Evolutionary conservation across 768 basidiomycete genomes (phyloP).

Genomic region (Auriscalpium microsporum): DNA sequence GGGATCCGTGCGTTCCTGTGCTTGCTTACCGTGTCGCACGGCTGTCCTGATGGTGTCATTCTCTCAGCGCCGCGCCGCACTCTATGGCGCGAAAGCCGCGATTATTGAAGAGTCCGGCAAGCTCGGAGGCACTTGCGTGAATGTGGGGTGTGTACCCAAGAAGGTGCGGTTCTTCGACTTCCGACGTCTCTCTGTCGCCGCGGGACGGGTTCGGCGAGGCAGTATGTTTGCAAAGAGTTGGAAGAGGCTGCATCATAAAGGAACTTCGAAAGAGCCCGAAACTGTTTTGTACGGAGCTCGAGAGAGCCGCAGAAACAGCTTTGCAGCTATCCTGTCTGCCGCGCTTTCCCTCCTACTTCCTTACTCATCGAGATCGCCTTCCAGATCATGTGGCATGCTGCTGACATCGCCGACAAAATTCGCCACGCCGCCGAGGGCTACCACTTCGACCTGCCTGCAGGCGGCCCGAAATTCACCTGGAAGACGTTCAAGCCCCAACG

Average conservation of each 20-base stretch:
- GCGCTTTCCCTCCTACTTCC: too few species aligned
- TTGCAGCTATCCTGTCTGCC: too few species aligned
- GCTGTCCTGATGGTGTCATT: too few species aligned
- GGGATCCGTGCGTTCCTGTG: slow-evolving; percentile 54
- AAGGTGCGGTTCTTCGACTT: slow-evolving; percentile 43
- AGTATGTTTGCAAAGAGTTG: too few species aligned
- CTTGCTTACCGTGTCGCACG: neutral
- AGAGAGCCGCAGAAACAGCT: too few species aligned
- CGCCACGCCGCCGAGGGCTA: slow-evolving; percentile 66
- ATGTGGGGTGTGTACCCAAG: slow-evolving; percentile 98
- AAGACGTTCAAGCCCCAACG: slow-evolving; percentile 84
- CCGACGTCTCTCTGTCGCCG: neutral
- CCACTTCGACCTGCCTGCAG: slow-evolving; percentile 43
- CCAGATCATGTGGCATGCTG: slow-evolving; percentile 97
- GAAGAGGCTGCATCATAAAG: too few species aligned
- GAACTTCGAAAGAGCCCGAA: too few species aligned
- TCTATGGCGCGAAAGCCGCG: slow-evolving; percentile 90
- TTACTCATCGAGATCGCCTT: neutral
- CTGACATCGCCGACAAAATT: slow-evolving; percentile 81
- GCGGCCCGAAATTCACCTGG: slow-evolving; percentile 72
- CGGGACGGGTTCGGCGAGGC: neutral
- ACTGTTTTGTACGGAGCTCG: too few species aligned
- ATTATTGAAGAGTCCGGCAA: slow-evolving; percentile 68
- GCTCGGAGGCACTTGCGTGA: slow-evolving; percentile 95
- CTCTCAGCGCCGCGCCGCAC: slow-evolving; percentile 76